Base-by-base conservation (phyloP, 768 basidiomycete genomes). In the Mycena rosella region DNA sequence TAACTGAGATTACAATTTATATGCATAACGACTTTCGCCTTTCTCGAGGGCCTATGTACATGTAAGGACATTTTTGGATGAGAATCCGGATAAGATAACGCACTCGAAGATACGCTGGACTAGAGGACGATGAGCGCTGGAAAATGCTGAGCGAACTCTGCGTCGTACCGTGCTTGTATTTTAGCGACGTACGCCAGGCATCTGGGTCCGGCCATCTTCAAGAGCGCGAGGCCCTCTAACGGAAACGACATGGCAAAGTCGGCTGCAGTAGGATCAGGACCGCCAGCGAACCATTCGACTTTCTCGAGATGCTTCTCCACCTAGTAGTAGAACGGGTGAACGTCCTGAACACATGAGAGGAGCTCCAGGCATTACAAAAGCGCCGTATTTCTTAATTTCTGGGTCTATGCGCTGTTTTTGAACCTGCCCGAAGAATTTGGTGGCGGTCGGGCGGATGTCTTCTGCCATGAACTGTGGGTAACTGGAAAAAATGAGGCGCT, bases 161-260 rank as follows among this genome's bases (percentile, higher is more conserved):
- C 42, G 40, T 60, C 68, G 36, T 26, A 77, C 81, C 82, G 74
- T 5, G 73, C 76, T 51, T 85, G 81, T 13, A 82, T 73, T n/a
- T 74, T 76, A 45, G 77, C 70, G 8, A 85, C 66, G 73, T 80
- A 85, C n/a, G 70, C 78, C 61, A 75, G 76, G 5, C 73, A 77
- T 65, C 80, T 78, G 1, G 78, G 78, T 4, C 82, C 82, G 9
- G 80, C 54, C 49, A 66, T 45, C 8, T 60, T 64, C n/a, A 68
- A 49, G 14, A 61, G 40, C 5, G 60, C 64, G 57, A 76, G 64
- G 3, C 68, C 60, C 29, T 85, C 83, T 30, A 83, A 66, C 7
- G 80, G 70, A 68, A 83, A 85, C 32, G 75, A 70, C 82, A 85
- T 83, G 78, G 81, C 78, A 74, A 77, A 85, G 72, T 86, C 85